Conservation (phyloP, 2,329 filamentous ascomycete species). For the Pseudogymnoascus sp. region DNA sequence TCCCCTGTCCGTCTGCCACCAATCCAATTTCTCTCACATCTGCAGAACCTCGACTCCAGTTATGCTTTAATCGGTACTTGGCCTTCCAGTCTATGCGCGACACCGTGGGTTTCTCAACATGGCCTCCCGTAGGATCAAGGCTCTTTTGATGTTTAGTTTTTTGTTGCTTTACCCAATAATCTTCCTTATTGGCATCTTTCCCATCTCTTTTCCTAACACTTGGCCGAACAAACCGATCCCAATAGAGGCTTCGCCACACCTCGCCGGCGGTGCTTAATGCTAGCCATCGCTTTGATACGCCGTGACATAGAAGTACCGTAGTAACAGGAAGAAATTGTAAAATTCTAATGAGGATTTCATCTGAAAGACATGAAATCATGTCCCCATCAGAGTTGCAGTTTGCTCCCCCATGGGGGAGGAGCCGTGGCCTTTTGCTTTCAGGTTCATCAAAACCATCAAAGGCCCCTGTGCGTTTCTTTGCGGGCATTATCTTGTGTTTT, state of each 20-base stretch:
- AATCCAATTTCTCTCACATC: constrained; percentile 66
- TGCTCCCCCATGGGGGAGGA: background rate
- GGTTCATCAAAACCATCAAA: background rate
- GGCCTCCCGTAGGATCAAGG: constrained; percentile 44
- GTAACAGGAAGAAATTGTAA: constrained; percentile 67
- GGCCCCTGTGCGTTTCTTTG: background rate
- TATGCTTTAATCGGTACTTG: constrained; percentile 81
- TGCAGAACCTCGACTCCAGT: constrained; percentile 81
- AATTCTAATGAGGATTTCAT: constrained; percentile 82
- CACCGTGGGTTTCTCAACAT: background rate
- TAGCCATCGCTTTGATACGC: constrained; percentile 70
- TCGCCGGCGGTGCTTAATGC: constrained; percentile 73
- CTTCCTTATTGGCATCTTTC: constrained; percentile 9
- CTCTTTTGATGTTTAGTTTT: constrained; percentile 43
- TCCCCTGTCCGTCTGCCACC: constrained; percentile 41
- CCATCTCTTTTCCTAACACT: background rate
- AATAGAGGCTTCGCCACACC: constrained; percentile 87
- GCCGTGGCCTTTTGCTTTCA: background rate
- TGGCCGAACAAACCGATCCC: constrained; percentile 77
- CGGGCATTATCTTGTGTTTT: background rate
- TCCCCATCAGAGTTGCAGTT: constrained; percentile 36
- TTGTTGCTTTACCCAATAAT: background rate
- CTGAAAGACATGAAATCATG: constrained; percentile 66
- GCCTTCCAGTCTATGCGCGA: constrained; percentile 69
- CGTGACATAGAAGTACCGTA: constrained; percentile 55